These are phyloP conservation scores for Xylaria hypoxylon DNA, from an alignment of 2,329 filamentous ascomycete species.

Conservation along the genomic window DNA sequence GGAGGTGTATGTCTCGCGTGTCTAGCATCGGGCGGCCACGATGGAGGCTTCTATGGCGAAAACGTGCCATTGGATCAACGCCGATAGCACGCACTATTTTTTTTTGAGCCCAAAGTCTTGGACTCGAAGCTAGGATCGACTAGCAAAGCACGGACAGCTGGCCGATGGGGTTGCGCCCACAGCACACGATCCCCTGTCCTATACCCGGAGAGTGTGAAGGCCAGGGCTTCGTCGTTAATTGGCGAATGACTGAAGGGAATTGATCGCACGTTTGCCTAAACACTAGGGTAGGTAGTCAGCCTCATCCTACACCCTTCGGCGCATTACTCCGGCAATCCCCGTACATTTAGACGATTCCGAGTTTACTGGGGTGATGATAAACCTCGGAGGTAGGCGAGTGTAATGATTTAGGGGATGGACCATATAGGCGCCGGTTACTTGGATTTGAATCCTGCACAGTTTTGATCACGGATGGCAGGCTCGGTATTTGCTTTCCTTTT, in stretches of 20 bases:
- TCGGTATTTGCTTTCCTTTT: conserved; percentile 6
- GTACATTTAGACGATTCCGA: conserved; percentile 10
- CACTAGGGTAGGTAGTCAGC: conserved; percentile 25
- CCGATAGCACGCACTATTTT: conserved; percentile 49
- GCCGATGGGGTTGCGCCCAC: conserved; percentile 7
- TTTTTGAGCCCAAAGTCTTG: conserved; percentile 12
- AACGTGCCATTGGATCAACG: conserved; percentile 66
- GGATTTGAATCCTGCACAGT: conserved; percentile 35
- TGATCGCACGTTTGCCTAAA: conserved; percentile 14
- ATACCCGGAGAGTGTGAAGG: background rate
- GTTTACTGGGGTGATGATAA: conserved; percentile 10
- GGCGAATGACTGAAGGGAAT: conserved; percentile 27
- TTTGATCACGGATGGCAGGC: conserved; percentile 12
- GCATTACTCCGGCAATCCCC: conserved; percentile 21
- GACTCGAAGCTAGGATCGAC: conserved; percentile 13
- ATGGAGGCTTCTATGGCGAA: conserved; percentile 64
- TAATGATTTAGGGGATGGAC: conserved; percentile 18
- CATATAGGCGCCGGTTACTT: conserved; percentile 31
- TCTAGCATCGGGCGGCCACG: conserved; percentile 59
- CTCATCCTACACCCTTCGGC: conserved; percentile 25
- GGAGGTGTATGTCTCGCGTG: conserved; percentile 69
- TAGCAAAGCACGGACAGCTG: conserved; percentile 18
- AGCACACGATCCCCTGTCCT: conserved; percentile 30
- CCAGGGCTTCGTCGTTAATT: conserved; percentile 33
- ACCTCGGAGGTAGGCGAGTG: conserved; percentile 14